These are phyloP conservation scores for Hypomontagnella submonticulosa DNA, from an alignment of 495 filamentous ascomycete genomes.

Conservation along the genomic window DNA sequence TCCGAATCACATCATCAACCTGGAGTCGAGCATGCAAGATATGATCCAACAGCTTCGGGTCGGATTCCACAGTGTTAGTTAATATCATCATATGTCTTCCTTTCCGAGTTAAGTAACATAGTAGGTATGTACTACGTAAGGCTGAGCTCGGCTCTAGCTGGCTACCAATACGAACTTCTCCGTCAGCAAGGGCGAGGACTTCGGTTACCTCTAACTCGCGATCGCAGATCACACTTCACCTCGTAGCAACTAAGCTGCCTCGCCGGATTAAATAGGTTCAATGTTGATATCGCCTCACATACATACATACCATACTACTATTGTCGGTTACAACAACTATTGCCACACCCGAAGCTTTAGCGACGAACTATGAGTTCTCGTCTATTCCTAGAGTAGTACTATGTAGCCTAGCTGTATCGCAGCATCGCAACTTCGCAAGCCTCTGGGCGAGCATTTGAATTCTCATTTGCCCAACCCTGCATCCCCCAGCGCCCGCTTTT, in stretches of 20 bases:
- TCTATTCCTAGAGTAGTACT: conserved; percentile 6
- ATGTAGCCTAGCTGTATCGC: background rate
- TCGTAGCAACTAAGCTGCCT: conserved; percentile 7
- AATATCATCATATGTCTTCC: conserved; percentile 13
- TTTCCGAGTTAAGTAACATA: background rate
- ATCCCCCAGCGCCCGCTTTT: conserved; percentile 1
- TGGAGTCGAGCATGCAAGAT: conserved; percentile 22
- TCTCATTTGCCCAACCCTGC: conserved; percentile 22
- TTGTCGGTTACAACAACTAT: conserved; percentile 7
- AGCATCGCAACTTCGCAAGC: conserved; percentile 4
- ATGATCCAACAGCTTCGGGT: conserved; percentile 24
- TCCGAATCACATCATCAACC: conserved; percentile 40
- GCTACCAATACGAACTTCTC: conserved; percentile 27
- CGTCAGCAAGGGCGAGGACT: background rate
- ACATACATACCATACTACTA: too few species aligned
- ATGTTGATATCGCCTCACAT: background rate
- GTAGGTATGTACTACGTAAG: conserved; percentile 21
- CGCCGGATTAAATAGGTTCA: conserved; percentile 7
- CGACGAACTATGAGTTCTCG: conserved; percentile 30
- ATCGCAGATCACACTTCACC: too few species aligned
- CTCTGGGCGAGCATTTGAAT: background rate
- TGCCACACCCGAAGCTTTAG: conserved; percentile 38
- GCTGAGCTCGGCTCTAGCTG: conserved; percentile 30
- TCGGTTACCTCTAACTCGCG: conserved; percentile 6
- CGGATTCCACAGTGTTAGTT: conserved; percentile 29